Evolutionary conservation across 805 yeast genomes (phyloP), one percentile per base, ranked within the genome.

Genomic region (Dipodascus albidus): DNA sequence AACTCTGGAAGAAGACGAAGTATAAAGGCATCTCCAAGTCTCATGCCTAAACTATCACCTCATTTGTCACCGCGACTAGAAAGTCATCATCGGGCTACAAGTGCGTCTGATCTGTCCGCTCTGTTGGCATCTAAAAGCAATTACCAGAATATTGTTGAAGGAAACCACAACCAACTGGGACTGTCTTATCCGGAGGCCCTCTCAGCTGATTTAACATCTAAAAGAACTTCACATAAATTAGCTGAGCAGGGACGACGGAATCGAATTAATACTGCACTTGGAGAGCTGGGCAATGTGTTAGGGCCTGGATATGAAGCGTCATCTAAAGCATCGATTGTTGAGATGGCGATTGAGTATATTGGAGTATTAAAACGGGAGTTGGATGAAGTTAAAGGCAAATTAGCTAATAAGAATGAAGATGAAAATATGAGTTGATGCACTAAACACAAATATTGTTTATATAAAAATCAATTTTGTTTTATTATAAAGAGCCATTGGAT

Each of bases 221-320:
- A 85, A 64, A 82, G 83, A 61, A 79, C 84, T 1, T 79, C 80
- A 47, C 99, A 91, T 68, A 90, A 91, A 65, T 76, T 87, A 15
- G 98, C 99, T 0, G 99, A 91, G 69, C 97, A 93, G 68, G 98
- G 96, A 15, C 76, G 99, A 52, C 78, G 99, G 60, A 90, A 91
- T 66, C 75, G 99, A 57, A 85, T 91, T 83, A 93, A 93, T 66
- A 70, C 74, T 53, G 98, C 97, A 0, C 81, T 91, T 27, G 80
- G 80, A 48, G 96, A 87, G 47, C 71, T 91, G 55, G 82, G 83
- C 6, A 61, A 72, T 8, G 68, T 88, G 57, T 75, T 91, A 21
- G 95, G 96, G 0, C 78, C 81, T 3, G 14, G 59, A 72, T 2
- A 56, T 15, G 60, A 60, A 11, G 82, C 86, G 33, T 95, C 95